phyloP scores from a whole-genome alignment of 1,284 basidiomycete genomes.

The Stygiomarasmius scandens region DNA sequence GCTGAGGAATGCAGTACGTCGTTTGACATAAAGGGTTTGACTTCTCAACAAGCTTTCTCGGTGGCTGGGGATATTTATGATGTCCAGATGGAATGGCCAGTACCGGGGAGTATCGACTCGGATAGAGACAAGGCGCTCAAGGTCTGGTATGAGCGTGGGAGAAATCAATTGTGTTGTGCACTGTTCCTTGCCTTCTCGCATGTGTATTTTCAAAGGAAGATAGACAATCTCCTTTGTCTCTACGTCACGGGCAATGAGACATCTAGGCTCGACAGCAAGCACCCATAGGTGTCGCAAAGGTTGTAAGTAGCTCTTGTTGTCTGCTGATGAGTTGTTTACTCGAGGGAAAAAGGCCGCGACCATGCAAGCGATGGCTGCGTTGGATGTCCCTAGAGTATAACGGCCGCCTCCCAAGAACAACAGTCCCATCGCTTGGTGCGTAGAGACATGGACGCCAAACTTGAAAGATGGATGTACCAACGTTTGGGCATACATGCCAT shows the following conservation, averaged over 20 bases:
- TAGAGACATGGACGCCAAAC: constrained; percentile 91
- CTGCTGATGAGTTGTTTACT: constrained; percentile 76
- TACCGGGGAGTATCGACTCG: constrained; percentile 91
- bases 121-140: constrained; percentile 79
- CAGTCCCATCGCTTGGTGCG: constrained; percentile 89
- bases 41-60: constrained; percentile 69
- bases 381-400: constrained; percentile 90
- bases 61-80: constrained; percentile 69
- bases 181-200: constrained; percentile 61
- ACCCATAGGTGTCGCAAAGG: constrained; percentile 96
- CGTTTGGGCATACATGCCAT: constrained; percentile 83
- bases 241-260: constrained; percentile 88
- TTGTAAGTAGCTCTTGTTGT: constrained; percentile 92
- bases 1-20: constrained; percentile 88
- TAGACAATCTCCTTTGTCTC: constrained; percentile 90
- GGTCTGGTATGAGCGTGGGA: constrained; percentile 89
- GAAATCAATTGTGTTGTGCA: constrained; percentile 80
- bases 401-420: constrained; percentile 94
- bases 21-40: constrained; percentile 89
- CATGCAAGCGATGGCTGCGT: constrained; percentile 90
- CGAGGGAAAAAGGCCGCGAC: constrained; percentile 91
- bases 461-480: constrained; percentile 81
- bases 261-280: constrained; percentile 91
- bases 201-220: constrained; percentile 85
- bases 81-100: constrained; percentile 88